Evolutionary conservation across 73 alveolate genomes (phyloP).

Genomic region (Paramecium sexaurelia): DNA sequence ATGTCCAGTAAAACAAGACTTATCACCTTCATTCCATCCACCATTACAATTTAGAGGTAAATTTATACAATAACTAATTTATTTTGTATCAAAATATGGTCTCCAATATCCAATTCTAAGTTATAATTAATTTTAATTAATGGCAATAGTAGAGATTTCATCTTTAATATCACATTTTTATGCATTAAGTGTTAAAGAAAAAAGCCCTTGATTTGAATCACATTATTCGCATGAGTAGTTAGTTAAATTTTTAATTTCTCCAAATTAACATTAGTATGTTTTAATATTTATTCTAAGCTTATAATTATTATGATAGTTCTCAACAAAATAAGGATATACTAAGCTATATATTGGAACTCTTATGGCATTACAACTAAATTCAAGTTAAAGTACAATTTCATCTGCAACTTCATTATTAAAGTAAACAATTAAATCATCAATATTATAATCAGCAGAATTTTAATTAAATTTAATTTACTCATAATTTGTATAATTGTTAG

Average conservation of each 20-base stretch:
- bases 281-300: neutral
- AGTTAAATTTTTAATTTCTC: neutral
- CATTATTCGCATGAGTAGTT: neutral
- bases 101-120: neutral
- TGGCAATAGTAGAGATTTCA: neutral
- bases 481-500: neutral
- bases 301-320: neutral
- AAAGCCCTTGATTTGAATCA: neutral
- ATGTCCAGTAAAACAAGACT: neutral
- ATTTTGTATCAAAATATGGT: neutral
- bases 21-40: slow-evolving; percentile 14
- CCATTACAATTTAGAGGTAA: neutral
- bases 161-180: neutral
- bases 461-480: neutral
- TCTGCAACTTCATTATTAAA: neutral
- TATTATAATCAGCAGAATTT: neutral
- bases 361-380: neutral
- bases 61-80: neutral
- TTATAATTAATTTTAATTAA: neutral
- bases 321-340: neutral
- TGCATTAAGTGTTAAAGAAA: neutral
- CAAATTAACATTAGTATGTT: neutral
- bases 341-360: neutral
- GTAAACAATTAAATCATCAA: neutral
- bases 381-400: neutral